Base-by-base conservation (phyloP, 2,329 filamentous ascomycete genomes). In the Dactylellina leptospora region DNA sequence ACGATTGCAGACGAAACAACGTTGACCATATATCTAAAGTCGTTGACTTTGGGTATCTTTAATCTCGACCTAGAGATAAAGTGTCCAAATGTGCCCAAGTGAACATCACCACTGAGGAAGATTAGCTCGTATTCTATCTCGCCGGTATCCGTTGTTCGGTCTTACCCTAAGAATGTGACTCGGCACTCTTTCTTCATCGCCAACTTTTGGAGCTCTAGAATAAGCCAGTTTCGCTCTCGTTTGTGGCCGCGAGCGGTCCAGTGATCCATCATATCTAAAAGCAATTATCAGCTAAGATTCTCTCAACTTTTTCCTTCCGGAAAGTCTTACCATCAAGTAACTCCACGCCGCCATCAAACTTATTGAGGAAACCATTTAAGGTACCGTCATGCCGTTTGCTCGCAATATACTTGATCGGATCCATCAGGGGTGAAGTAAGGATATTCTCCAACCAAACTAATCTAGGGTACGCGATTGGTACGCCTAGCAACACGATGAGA, bases 241-340 rank as follows among this genome's bases (percentile, higher is more conserved):
- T 97, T 99, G 82, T 97, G 93, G 78, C 92, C 91, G 78, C 92
- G 96, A 36, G 93, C 91, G 0, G 93, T 97, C 95, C 95, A 99
- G 78, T 99, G 93, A 79, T 97, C 95, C 69, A 73, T 73, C 69
- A 73, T 73, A 78, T 97, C 93, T 8, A 96, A 82, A 20, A 13
- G 18, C 4, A 4, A 27, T 72, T 50, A 72, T 53, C n/a, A n/a
- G n/a, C n/a, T n/a, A n/a, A n/a, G n/a, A n/a, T n/a, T n/a, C n/a
- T n/a, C n/a, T n/a, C n/a, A n/a, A n/a, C n/a, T n/a, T n/a, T n/a
- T n/a, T n/a, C n/a, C n/a, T n/a, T n/a, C n/a, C n/a, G n/a, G n/a
- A n/a, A n/a, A 33, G n/a, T 18, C 54, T 23, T 47, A 72, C 68
- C 92, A 78, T 96, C 93, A 25, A 96, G 83, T 11, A 97, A 90